Evolutionary conservation across 2,329 filamentous ascomycete species (phyloP).

Genomic region (Pseudocercospora fijiensis): DNA sequence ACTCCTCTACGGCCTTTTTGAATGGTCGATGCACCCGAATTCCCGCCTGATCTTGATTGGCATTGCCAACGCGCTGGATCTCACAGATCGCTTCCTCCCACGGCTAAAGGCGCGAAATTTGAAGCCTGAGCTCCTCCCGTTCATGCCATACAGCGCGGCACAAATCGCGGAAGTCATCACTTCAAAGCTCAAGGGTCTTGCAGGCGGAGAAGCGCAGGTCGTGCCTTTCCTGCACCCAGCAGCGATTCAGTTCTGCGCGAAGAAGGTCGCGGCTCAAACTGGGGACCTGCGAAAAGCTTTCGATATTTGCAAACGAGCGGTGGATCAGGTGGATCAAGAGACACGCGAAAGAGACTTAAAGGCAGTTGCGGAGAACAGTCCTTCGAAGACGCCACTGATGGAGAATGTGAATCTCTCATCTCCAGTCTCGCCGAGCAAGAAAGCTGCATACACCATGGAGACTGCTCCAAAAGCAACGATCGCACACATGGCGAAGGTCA

Average conservation of each 20-base stretch:
- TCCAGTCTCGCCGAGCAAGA: slow-evolving; percentile 48
- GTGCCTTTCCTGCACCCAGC: slow-evolving; percentile 91
- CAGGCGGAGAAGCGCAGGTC: slow-evolving; percentile 40
- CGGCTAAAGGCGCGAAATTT: slow-evolving; percentile 89
- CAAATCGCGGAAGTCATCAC: slow-evolving; percentile 89
- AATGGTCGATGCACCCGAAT: slow-evolving; percentile 82
- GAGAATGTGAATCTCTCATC: slow-evolving; percentile 77
- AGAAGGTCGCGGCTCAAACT: slow-evolving; percentile 91
- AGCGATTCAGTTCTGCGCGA: slow-evolving; percentile 88
- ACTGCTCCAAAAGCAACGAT: slow-evolving; percentile 88
- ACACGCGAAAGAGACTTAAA: slow-evolving; percentile 72
- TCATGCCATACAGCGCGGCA: slow-evolving; percentile 83
- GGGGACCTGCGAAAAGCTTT: slow-evolving; percentile 94
- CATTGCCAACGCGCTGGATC: slow-evolving; percentile 91
- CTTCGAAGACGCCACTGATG: slow-evolving; percentile 72
- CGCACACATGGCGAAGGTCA: slow-evolving; percentile 86
- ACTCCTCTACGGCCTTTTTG: slow-evolving; percentile 89
- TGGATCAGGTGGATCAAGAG: slow-evolving; percentile 86
- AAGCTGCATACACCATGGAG: slow-evolving; percentile 61
- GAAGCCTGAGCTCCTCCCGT: slow-evolving; percentile 84
- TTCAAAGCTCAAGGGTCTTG: slow-evolving; percentile 71
- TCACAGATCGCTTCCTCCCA: slow-evolving; percentile 92
- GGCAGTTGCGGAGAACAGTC: slow-evolving; percentile 53
- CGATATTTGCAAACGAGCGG: slow-evolving; percentile 83
- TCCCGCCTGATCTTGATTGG: slow-evolving; percentile 83